Conservation (phyloP, 495 filamentous ascomycete genomes). For the Daldinia loculata region DNA sequence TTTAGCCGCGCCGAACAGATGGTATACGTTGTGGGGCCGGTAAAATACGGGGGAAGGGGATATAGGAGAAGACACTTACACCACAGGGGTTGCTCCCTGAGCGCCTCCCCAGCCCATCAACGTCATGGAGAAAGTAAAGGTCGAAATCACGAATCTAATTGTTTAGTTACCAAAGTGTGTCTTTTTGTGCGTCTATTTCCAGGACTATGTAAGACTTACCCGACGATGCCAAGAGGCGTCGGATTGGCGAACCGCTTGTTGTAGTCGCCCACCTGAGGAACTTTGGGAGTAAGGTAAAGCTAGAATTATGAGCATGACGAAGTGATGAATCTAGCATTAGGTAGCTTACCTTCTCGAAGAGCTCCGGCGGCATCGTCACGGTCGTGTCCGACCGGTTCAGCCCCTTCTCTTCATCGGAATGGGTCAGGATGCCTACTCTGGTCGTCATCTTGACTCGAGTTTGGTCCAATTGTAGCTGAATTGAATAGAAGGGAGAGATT, state of each 20-base stretch:
- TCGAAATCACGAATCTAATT: conserved; percentile 60
- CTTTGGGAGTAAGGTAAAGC: conserved; percentile 65
- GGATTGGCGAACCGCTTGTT: conserved; percentile 63
- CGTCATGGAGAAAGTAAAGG: conserved; percentile 56
- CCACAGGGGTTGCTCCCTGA: conserved; percentile 55
- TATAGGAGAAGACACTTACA: conserved; percentile 44
- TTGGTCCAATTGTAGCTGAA: not conserved
- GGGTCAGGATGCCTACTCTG: conserved; percentile 6
- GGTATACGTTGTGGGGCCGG: not conserved
- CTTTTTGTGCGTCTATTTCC: not conserved
- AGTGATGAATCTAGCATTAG: not conserved
- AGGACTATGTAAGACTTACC: conserved; percentile 35
- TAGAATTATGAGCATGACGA: conserved; percentile 18
- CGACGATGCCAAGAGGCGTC: conserved; percentile 63
- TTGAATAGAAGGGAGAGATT: not conserved
- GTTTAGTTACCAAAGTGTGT: not conserved
- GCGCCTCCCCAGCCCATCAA: conserved; percentile 67
- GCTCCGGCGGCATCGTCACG: conserved; percentile 61
- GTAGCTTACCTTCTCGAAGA: conserved; percentile 61
- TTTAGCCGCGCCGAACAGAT: conserved; percentile 17
- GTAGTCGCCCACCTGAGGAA: conserved; percentile 57
- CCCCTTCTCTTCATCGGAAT: conserved; percentile 52
- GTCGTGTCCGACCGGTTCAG: conserved; percentile 49
- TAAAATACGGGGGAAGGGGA: not conserved
- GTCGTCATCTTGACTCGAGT: conserved; percentile 34